Conservation (phyloP, 2,329 filamentous ascomycete species). For the Botrytis elliptica region DNA sequence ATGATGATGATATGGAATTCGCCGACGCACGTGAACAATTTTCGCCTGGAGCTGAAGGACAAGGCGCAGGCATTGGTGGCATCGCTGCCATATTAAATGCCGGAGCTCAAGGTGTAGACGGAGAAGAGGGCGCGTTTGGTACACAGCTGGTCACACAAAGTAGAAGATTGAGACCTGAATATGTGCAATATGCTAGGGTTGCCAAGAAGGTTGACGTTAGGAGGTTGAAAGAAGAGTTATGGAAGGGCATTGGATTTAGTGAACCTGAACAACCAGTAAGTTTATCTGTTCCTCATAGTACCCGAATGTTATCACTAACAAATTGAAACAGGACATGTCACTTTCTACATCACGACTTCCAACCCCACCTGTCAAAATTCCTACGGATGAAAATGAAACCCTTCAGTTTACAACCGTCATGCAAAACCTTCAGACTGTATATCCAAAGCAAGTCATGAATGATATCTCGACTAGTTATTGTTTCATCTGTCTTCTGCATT, state of each 20-base stretch:
- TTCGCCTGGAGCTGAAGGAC: constrained; percentile 57
- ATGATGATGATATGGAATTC: constrained; percentile 71
- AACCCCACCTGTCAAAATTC: constrained; percentile 39
- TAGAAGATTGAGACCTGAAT: constrained; percentile 62
- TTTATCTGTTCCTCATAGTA: constrained; percentile 10
- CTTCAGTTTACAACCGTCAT: constrained; percentile 91
- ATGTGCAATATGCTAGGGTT: constrained; percentile 67
- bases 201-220: constrained; percentile 72
- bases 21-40: constrained; percentile 79
- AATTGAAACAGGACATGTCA: constrained; percentile 12
- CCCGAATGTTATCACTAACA: neutral
- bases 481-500: constrained; percentile 79
- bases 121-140: constrained; percentile 52
- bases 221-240: constrained; percentile 67
- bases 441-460: constrained; percentile 79
- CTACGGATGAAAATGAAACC: constrained; percentile 44
- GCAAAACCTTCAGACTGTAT: constrained; percentile 82
- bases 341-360: constrained; percentile 34
- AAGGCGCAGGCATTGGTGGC: constrained; percentile 47
- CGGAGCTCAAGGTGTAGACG: constrained; percentile 45
- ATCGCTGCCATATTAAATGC: constrained; percentile 52
- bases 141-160: constrained; percentile 66
- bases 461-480: constrained; percentile 93
- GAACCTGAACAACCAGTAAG: constrained; percentile 48
- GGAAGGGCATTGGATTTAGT: constrained; percentile 64